Evolutionary conservation across 164 flowering plant genomes (phyloP).

Genomic region (Vitis labrusca): DNA sequence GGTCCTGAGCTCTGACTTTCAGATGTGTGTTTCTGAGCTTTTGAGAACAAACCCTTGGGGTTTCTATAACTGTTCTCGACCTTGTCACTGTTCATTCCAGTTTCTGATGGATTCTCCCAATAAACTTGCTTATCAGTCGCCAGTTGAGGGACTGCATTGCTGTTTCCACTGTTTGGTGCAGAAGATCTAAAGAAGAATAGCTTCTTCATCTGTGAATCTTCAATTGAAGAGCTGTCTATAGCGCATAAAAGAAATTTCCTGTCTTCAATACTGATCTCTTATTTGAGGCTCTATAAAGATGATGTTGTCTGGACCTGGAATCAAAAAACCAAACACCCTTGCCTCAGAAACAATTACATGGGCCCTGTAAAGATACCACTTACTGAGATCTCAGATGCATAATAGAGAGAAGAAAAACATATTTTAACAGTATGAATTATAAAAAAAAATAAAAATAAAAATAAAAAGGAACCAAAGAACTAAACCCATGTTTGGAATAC

Average conservation of each 20-base stretch:
- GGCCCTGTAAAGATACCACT: too few species aligned
- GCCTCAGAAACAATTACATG: too few species aligned
- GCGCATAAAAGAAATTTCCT: neutral
- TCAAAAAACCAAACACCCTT: too few species aligned
- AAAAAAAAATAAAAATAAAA: too few species aligned
- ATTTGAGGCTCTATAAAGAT: neutral
- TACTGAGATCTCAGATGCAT: too few species aligned
- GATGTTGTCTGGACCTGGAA: neutral
- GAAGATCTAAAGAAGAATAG: conserved; percentile 75
- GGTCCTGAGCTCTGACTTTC: conserved; percentile 31
- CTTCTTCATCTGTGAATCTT: conserved; percentile 64
- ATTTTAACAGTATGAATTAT: too few species aligned
- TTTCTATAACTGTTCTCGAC: conserved; percentile 19
- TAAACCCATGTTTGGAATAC: too few species aligned
- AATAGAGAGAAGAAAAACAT: too few species aligned
- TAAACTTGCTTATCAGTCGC: conserved; percentile 42
- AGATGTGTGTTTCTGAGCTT: conserved; percentile 31
- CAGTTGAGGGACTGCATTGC: conserved; percentile 33
- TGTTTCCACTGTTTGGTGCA: conserved; percentile 40
- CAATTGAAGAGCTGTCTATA: neutral
- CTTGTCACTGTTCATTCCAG: conserved; percentile 16
- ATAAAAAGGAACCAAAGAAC: too few species aligned
- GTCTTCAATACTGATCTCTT: neutral
- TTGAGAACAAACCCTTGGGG: conserved; percentile 24
- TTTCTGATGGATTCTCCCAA: conserved; percentile 40